These are phyloP conservation scores for Candida lessepsii DNA, from an alignment of 805 yeast genomes.

Conservation along the genomic window DNA sequence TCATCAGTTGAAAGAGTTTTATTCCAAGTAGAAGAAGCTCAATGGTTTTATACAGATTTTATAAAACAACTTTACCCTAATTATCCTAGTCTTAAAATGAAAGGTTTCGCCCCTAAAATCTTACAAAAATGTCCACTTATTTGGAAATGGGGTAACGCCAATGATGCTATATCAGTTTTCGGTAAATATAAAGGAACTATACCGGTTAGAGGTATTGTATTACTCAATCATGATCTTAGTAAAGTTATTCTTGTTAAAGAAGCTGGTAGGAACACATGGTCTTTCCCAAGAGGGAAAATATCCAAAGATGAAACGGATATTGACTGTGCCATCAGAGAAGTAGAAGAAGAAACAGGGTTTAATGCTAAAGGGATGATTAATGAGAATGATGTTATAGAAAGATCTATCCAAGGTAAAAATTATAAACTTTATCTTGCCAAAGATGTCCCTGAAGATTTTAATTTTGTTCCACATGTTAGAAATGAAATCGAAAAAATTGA, in stretches of 20 bases:
- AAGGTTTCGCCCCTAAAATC: slow-evolving; percentile 66
- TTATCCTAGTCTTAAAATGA: slow-evolving; percentile 76
- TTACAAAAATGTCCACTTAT: slow-evolving; percentile 69
- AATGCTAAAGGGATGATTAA: slow-evolving; percentile 69
- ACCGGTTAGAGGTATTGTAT: slow-evolving; percentile 95
- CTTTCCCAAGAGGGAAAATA: slow-evolving; percentile 96
- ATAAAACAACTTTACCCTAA: slow-evolving; percentile 67
- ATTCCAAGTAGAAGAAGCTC: slow-evolving; percentile 97
- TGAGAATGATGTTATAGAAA: slow-evolving; percentile 73
- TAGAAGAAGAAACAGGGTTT: slow-evolving; percentile 89
- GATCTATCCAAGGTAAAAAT: slow-evolving; percentile 80
- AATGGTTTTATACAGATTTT: slow-evolving; percentile 94
- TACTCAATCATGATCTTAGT: slow-evolving; percentile 67
- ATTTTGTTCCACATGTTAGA: slow-evolving; percentile 79
- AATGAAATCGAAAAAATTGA: slow-evolving; percentile 82
- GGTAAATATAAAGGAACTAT: slow-evolving; percentile 83
- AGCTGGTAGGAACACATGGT: slow-evolving; percentile 77
- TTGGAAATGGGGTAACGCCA: slow-evolving; percentile 84
- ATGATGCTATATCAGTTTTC: slow-evolving; percentile 74
- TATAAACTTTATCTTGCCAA: slow-evolving; percentile 76
- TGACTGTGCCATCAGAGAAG: slow-evolving; percentile 89
- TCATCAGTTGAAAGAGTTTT: slow-evolving; percentile 76
- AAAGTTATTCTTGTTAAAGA: slow-evolving; percentile 83
- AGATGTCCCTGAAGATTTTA: slow-evolving; percentile 72
- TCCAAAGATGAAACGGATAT: slow-evolving; percentile 88